Evolutionary conservation across 2,329 filamentous ascomycete species (phyloP).

Genomic region (Epichloe scottii): DNA sequence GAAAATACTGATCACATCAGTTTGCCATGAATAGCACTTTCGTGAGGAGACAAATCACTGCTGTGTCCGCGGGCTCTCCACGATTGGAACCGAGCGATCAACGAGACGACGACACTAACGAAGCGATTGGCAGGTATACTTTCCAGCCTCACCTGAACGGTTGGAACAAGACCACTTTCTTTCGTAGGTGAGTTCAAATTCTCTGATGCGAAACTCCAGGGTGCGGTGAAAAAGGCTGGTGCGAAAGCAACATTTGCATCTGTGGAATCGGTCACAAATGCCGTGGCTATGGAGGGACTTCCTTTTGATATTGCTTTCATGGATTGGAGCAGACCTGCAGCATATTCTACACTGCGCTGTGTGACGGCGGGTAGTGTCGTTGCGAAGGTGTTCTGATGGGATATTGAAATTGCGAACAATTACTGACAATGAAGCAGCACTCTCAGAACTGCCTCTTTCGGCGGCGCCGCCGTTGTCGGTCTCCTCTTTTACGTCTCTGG

Average conservation of each 20-base stretch:
- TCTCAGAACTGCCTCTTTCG: conserved; percentile 33
- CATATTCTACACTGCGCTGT: not conserved
- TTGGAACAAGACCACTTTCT: conserved; percentile 29
- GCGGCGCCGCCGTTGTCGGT: conserved; percentile 43
- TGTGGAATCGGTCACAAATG: not conserved
- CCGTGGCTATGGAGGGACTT: not conserved
- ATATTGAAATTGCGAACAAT: not conserved
- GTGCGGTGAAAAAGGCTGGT: not conserved
- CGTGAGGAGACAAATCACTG: not conserved
- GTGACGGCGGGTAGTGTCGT: not conserved
- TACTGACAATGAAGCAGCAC: conserved; percentile 4
- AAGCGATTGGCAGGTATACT: conserved; percentile 36
- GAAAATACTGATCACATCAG: not conserved
- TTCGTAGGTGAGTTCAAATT: conserved; percentile 38
- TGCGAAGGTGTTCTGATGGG: too few relatives aligned
- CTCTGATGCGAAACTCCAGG: not conserved
- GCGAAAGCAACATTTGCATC: not conserved
- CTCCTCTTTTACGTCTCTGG: conserved; percentile 50
- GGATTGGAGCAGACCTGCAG: not conserved
- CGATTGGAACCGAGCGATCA: not conserved
- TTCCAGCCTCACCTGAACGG: conserved; percentile 43
- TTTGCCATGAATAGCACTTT: not conserved
- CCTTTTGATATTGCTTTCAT: not conserved
- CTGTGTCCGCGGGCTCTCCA: not conserved
- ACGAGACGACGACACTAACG: conserved; percentile 14